Evolutionary conservation across 2,329 filamentous ascomycete species (phyloP), one percentile per base, ranked within the genome.

Genomic region (Cercospora brassicicola): DNA sequence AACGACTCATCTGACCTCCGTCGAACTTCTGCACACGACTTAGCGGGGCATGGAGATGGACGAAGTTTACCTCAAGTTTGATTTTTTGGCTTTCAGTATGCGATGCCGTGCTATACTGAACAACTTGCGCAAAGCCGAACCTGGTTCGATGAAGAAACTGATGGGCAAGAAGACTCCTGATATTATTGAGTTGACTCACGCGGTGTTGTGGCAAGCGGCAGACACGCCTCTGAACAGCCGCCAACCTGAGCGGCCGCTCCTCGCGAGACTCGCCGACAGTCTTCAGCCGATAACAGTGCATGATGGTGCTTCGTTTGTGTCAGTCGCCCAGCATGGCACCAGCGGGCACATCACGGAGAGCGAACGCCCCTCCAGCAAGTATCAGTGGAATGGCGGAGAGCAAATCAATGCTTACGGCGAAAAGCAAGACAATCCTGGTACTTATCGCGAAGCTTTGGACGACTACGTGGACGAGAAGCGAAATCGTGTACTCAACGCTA

Each of bases 31-130:
- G 30, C 26, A 42, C n/a, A 39, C 33, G 10, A 30, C 45, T 31
- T 33, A 26, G n/a, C 31, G 20, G 31, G 20, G 30, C 57, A 60
- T 60, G 20, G 30, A 26, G 20, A 31, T n/a, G 11, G 57, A 60
- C 9, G 57, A 60, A 20, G 18, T 45, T 20, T 45, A 60, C 31
- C 31, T 60, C 57, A 42, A 60, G 26, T 60, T 60, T 31, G 57
- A 60, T 15, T 45, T 23, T 9, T 23, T 3, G 13, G 20, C 20
- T n/a, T 61, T 61, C 23, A 48, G 33, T 18, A 9, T 48, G 33
- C 59, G 59, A 42, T 61, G 59, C 39, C 9, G n/a, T 13, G 31
- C 33, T 26, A n/a, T 61, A 8, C 18, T 61, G 6, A 8, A n/a
- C 15, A 42, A 61, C 23, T 11, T 48, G 6, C 33, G 33, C 36